These are phyloP conservation scores for Bathelium albidoporum DNA, from an alignment of 495 filamentous ascomycete species.

Conservation along the genomic window DNA sequence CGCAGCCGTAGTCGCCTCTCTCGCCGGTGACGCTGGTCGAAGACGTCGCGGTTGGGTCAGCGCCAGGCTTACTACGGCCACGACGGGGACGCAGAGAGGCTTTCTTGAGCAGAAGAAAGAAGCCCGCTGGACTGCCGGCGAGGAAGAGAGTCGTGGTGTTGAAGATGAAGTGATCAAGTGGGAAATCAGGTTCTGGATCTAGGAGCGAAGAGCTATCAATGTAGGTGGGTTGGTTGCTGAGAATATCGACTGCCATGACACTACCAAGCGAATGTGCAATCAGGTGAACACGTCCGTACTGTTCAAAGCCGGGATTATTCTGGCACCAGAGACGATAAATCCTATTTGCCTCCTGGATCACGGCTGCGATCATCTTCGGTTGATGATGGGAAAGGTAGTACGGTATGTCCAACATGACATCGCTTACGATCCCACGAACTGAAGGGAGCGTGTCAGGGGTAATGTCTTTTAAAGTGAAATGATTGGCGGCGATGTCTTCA, in stretches of 20 bases:
- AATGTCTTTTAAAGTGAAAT: constrained; percentile 77
- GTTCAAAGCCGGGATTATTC: constrained; percentile 79
- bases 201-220: constrained; percentile 42
- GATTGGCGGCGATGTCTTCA: constrained; percentile 44
- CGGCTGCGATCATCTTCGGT: constrained; percentile 81
- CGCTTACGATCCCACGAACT: constrained; percentile 80
- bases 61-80: constrained; percentile 63
- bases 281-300: constrained; percentile 76
- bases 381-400: constrained; percentile 96
- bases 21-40: constrained; percentile 56
- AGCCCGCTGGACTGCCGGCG: constrained; percentile 83
- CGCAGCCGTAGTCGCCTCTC: constrained; percentile 70
- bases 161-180: constrained; percentile 70
- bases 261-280: constrained; percentile 90
- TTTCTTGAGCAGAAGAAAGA: constrained; percentile 84
- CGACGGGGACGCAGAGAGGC: constrained; percentile 69
- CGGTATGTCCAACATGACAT: constrained; percentile 95
- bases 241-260: constrained; percentile 83
- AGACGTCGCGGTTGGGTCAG: constrained; percentile 39
- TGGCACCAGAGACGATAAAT: constrained; percentile 87
- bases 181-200: constrained; percentile 34
- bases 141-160: constrained; percentile 82
- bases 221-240: constrained; percentile 74
- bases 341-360: constrained; percentile 85
- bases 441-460: constrained; percentile 84